Base-by-base conservation (phyloP, 2,329 filamentous ascomycete genomes). In the Penicillium oxalicum region DNA sequence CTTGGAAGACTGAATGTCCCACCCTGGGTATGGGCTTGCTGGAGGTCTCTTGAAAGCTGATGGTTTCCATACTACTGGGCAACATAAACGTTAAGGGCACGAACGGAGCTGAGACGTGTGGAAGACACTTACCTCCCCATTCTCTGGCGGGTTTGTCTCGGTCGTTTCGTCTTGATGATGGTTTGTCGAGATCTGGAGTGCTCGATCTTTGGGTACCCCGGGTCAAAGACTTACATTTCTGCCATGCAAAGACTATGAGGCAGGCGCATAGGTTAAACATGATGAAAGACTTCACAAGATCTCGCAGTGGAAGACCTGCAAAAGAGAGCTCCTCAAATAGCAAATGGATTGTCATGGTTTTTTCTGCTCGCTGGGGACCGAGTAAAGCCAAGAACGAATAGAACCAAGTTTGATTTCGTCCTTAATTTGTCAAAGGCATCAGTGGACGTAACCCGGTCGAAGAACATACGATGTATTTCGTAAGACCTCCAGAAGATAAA, bases 1-100 rank as follows among this genome's bases (percentile, higher is more conserved):
- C 51, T 85, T 84, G 1, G 84, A 87, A n/a, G 72, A 70, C 25
- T 78, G 73, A 33, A 90, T 65, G 38, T 83, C 81, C 85, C 87
- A 91, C 63, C 80, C 67, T 0, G 80, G 79, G 58, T 87, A 88
- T 0, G 86, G 80, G 0, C 69, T 45, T 4, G 84, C 80, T 0
- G 70, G 63, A 1, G 85, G 84, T 2, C 81, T 73, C 50, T 76
- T 74, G 72, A 85, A 89, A 45, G 70, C 57, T 9, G 74, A 76
- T 0, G 81, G 77, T 4, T 59, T 67, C 82, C 83, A 87, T 70
- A 76, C 76, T 70, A 25, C 29, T 32, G 29, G 18, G 18, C 18
- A 34, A 28, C 5, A 26, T 9, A 6, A 6, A 25, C 47, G 8
- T 51, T 39, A 37, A 34, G 41, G 34, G n/a, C 2, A 11, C 33